Conservation (phyloP, 257 asterid genomes). For the Henckelia pumila region DNA sequence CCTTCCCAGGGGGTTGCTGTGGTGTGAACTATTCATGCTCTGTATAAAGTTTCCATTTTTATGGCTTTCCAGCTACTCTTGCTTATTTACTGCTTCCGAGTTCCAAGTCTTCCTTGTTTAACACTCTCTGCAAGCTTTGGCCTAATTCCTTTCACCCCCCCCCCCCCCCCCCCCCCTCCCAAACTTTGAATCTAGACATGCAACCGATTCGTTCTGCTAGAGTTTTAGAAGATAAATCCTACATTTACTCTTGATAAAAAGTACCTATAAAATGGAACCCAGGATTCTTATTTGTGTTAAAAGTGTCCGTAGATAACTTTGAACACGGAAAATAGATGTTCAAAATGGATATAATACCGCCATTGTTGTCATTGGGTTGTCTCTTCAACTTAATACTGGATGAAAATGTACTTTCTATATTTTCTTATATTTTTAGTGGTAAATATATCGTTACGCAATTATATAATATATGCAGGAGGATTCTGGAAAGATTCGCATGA, state of each 20-base stretch:
- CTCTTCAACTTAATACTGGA: not conserved
- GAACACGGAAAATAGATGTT: not conserved
- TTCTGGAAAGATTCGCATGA: conserved; percentile 74
- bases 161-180: too few species aligned
- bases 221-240: not conserved
- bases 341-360: not conserved
- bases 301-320: not conserved
- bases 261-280: not conserved
- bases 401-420: not conserved
- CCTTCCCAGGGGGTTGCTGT: conserved; percentile 41
- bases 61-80: not conserved
- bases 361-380: not conserved
- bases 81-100: conserved; percentile 14
- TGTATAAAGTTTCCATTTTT: conserved; percentile 1
- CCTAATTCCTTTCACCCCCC: not conserved
- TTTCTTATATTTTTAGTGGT: conserved; percentile 2
- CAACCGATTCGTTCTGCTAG: conserved; percentile 13
- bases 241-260: conserved; percentile 6
- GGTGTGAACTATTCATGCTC: conserved; percentile 46
- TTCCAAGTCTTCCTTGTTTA: not conserved
- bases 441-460: conserved; percentile 17
- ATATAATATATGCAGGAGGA: conserved; percentile 61
- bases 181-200: not conserved
- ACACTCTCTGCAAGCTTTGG: not conserved
- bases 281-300: not conserved